A percentile compares a stretch with the other conserved stretches of the same genome.
phyloP scores from a whole-genome alignment of 176 grass and related monocot genomes.

The Oryza nivara region DNA sequence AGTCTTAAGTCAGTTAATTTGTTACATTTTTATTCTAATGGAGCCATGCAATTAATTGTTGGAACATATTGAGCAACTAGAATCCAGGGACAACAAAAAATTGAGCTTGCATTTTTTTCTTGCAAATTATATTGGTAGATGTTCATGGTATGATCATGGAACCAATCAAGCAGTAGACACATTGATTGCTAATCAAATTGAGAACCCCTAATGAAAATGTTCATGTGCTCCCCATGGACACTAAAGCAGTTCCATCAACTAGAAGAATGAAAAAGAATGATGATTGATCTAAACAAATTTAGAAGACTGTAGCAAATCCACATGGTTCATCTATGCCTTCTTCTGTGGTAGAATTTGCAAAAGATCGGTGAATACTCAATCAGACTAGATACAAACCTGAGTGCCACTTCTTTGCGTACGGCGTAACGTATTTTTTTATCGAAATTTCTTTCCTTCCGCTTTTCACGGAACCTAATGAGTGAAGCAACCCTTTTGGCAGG shows the following conservation, averaged over 20 bases:
- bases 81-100: neutral
- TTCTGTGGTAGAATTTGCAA: neutral
- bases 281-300: neutral
- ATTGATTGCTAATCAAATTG: neutral
- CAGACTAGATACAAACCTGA: constrained; percentile 57
- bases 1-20: neutral
- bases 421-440: constrained; percentile 95
- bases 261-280: neutral
- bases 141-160: neutral
- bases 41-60: no score
- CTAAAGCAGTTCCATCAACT: constrained; percentile 23
- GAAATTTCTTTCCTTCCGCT: constrained; percentile 96
- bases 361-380: neutral
- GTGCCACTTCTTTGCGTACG: constrained; percentile 93
- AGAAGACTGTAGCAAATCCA: neutral
- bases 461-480: constrained; percentile 86
- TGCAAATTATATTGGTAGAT: neutral
- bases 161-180: constrained; percentile 6
- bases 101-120: neutral
- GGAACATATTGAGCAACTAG: neutral
- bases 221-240: neutral
- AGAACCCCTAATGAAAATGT: neutral
- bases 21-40: no score
- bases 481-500: constrained; percentile 90
- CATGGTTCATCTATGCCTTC: neutral